A percentile compares a stretch with the other conserved stretches of the same genome.
These are phyloP conservation scores for Dothidotthia symphoricarpi DNA, from an alignment of 2,329 filamentous ascomycete genomes.

Conservation along the genomic window DNA sequence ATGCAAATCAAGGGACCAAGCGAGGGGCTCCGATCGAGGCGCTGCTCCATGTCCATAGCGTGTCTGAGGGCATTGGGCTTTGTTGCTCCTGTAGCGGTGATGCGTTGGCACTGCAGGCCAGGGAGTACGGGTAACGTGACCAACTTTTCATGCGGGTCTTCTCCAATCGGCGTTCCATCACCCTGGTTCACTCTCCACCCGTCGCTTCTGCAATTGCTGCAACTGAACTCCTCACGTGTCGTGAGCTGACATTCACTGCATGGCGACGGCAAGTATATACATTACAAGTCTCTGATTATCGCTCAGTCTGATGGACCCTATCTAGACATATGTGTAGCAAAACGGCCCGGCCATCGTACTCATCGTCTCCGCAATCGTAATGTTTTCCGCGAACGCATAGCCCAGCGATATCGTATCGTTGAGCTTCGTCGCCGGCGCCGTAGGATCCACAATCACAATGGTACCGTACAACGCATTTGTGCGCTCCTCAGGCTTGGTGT, in stretches of 20 bases:
- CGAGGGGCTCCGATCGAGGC: constrained; percentile 16
- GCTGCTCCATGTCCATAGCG: too few relatives aligned
- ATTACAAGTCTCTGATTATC: background rate
- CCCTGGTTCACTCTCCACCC: too few relatives aligned
- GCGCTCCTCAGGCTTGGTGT: constrained; percentile 40
- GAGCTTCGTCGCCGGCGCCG: constrained; percentile 48
- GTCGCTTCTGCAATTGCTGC: too few relatives aligned
- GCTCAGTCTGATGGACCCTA: background rate
- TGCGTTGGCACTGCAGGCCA: constrained; percentile 36
- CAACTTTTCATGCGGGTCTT: constrained; percentile 17
- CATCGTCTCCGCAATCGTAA: constrained; percentile 44
- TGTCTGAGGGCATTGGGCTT: constrained; percentile 26
- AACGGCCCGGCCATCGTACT: constrained; percentile 49
- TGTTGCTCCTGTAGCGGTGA: constrained; percentile 28
- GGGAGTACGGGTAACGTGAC: constrained; percentile 15
- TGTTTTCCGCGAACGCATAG: constrained; percentile 31
- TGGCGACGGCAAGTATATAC: too few relatives aligned
- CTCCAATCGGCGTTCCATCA: constrained; percentile 14
- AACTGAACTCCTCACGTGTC: too few relatives aligned
- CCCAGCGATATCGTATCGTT: constrained; percentile 45
- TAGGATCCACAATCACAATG: constrained; percentile 46
- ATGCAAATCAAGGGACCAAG: constrained; percentile 7
- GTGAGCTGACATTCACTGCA: too few relatives aligned
- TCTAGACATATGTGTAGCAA: constrained; percentile 46
- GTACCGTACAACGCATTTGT: constrained; percentile 43